These are phyloP conservation scores for Takashimella tepidaria DNA, from an alignment of 1,284 basidiomycete genomes.

Conservation along the genomic window DNA sequence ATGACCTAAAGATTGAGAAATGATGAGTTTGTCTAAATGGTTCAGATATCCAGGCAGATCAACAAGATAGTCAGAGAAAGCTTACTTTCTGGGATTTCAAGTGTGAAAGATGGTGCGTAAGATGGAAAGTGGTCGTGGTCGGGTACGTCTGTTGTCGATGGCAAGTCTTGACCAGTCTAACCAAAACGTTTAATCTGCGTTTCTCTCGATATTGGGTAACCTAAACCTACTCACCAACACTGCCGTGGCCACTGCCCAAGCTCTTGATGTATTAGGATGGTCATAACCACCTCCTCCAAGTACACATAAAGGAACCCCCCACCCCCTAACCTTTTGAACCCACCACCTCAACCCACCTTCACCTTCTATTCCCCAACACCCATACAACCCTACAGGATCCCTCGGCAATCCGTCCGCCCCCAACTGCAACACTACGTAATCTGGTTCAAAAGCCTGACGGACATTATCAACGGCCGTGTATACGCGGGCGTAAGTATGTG, in stretches of 20 bases:
- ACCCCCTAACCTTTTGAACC: constrained; percentile 56
- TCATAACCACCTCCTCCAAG: constrained; percentile 67
- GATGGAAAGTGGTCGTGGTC: constrained; percentile 62
- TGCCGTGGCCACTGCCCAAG: constrained; percentile 76
- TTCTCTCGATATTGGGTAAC: not conserved
- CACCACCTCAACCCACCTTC: constrained; percentile 68
- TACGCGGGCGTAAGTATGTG: constrained; percentile 57
- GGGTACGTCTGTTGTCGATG: constrained; percentile 61
- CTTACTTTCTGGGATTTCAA: constrained; percentile 59
- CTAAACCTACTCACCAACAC: constrained; percentile 55
- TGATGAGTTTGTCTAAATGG: not conserved
- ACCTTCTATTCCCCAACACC: constrained; percentile 67
- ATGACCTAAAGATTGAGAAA: constrained; percentile 51
- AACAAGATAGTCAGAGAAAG: no score
- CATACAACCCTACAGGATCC: constrained; percentile 62
- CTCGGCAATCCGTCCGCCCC: constrained; percentile 80
- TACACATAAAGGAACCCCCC: constrained; percentile 56
- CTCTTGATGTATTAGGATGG: constrained; percentile 71
- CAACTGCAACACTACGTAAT: constrained; percentile 76
- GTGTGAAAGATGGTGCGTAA: constrained; percentile 71
- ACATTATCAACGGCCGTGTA: constrained; percentile 62
- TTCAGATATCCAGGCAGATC: no score
- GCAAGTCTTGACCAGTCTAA: constrained; percentile 36
- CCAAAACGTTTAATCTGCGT: not conserved
- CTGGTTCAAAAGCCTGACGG: constrained; percentile 62